Percentiles rank a stretch among this genome's conserved stretches.
Evolutionary conservation across 805 yeast species (phyloP).

Genomic region (Yamadazyma kitorensis): DNA sequence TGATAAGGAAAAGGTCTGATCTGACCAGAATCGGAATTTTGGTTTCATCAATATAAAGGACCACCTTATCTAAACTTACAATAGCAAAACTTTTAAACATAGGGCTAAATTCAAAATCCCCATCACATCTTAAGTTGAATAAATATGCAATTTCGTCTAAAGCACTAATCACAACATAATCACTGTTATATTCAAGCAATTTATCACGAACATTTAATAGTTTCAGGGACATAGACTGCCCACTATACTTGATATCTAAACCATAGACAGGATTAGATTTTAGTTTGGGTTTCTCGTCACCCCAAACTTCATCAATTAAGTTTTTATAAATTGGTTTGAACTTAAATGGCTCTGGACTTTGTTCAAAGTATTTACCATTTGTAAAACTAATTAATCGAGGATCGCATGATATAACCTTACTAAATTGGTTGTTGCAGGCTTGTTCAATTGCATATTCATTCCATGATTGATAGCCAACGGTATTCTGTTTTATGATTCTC

Average conservation of each 20-base stretch:
- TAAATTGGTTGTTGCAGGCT: conserved; percentile 48
- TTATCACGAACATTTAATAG: conserved; percentile 24
- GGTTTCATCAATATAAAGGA: conserved; percentile 53
- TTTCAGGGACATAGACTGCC: conserved; percentile 31
- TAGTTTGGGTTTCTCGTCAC: conserved; percentile 29
- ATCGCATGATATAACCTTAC: conserved; percentile 72
- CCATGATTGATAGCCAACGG: conserved; percentile 70
- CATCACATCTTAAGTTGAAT: conserved; percentile 57
- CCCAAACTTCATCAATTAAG: conserved; percentile 40
- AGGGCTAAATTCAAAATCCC: conserved; percentile 82
- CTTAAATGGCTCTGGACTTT: conserved; percentile 18
- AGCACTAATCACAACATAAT: conserved; percentile 47
- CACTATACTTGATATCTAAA: conserved; percentile 29
- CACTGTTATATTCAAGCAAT: conserved; percentile 23
- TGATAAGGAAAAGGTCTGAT: conserved; percentile 37
- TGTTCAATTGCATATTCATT: conserved; percentile 62
- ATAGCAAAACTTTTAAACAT: conserved; percentile 72
- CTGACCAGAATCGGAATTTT: conserved; percentile 24
- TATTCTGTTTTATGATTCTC: conserved; percentile 78
- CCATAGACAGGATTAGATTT: conserved; percentile 31
- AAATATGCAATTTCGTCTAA: conserved; percentile 92
- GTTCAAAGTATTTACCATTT: conserved; percentile 39
- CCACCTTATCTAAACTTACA: conserved; percentile 31
- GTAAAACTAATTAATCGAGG: conserved; percentile 65
- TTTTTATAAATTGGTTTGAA: conserved; percentile 32